phyloP scores from a whole-genome alignment of 179 eudicot genomes.

The Patellifolia procumbens region DNA sequence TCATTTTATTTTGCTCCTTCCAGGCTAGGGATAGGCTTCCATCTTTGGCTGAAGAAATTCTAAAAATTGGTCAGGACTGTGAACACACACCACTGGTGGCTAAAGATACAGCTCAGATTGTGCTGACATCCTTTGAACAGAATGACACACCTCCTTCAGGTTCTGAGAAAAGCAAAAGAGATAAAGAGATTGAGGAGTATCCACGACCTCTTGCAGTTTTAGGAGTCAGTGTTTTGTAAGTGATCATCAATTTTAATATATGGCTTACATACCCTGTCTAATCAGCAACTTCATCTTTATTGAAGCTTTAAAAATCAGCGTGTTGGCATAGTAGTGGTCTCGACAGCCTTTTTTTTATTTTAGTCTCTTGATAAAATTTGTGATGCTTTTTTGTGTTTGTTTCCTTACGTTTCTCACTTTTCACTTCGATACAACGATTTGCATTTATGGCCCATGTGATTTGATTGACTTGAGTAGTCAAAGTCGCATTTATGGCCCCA shows the following conservation, averaged over 20 bases:
- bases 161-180: conserved; percentile 31
- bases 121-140: conserved; percentile 28
- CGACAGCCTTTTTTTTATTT: conserved; percentile 15
- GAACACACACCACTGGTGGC: conserved; percentile 20
- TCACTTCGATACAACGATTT: neutral
- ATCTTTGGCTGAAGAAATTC: conserved; percentile 62
- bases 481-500: neutral
- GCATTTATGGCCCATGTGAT: conserved; percentile 11
- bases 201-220: conserved; percentile 83
- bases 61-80: conserved; percentile 57
- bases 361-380: neutral
- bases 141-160: conserved; percentile 32
- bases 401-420: conserved; percentile 16
- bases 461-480: conserved; percentile 8
- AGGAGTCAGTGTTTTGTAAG: conserved; percentile 94
- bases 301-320: conserved; percentile 7
- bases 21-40: conserved; percentile 75
- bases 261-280: conserved; percentile 20
- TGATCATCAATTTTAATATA: conserved; percentile 26
- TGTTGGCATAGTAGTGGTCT: conserved; percentile 10
- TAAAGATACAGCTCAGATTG: conserved; percentile 30
- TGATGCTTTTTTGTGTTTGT: neutral
- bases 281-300: conserved; percentile 9
- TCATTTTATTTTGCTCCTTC: conserved; percentile 14
- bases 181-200: conserved; percentile 50